A percentile compares a stretch with the other conserved stretches of the same genome.
Evolutionary conservation across 768 basidiomycete species (phyloP).

Genomic region (Hortiboletus campestris): DNA sequence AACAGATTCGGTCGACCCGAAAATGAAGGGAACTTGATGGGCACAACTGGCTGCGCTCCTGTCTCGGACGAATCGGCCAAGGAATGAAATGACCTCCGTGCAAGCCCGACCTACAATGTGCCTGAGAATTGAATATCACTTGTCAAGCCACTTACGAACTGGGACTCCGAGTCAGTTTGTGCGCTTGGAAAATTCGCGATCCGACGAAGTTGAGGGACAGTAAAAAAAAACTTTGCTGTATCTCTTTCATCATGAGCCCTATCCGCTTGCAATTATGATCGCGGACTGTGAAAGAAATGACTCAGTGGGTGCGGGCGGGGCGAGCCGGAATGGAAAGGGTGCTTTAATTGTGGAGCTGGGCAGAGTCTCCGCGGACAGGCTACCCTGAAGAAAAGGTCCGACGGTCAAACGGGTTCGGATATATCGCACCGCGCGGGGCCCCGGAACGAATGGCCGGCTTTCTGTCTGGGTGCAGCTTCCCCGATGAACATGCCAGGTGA

Average conservation of each 20-base stretch:
- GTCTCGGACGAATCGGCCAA: too few species aligned
- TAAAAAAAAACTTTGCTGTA: background rate
- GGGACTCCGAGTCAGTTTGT: background rate
- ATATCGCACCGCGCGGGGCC: background rate
- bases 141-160: background rate
- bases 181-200: background rate
- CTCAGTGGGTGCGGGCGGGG: background rate
- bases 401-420: background rate
- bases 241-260: background rate
- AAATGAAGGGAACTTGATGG: too few species aligned
- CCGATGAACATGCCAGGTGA: background rate
- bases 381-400: slow-evolving; percentile 4
- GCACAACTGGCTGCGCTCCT: too few species aligned
- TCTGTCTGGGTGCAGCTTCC: background rate
- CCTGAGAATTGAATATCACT: background rate
- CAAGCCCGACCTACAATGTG: too few species aligned
- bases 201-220: background rate
- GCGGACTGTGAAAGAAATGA: background rate
- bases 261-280: background rate
- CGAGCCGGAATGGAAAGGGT: background rate
- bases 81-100: too few species aligned
- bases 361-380: background rate
- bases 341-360: background rate
- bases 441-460: background rate
- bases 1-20: too few species aligned